Base-by-base conservation (phyloP, 2,329 filamentous ascomycete species). In the Cladophialophora exuberans region DNA sequence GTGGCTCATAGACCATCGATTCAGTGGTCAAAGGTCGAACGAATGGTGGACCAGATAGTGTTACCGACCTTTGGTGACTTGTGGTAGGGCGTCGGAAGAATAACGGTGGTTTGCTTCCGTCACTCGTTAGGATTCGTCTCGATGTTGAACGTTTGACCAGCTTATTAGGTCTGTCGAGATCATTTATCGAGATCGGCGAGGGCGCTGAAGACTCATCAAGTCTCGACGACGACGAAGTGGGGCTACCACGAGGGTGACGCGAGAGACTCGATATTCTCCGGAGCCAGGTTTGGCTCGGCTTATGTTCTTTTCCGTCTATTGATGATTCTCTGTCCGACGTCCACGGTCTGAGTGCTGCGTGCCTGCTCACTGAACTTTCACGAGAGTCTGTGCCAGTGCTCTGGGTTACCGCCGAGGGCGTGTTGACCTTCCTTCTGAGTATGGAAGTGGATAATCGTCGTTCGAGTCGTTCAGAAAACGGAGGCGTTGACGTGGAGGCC, bases 71-170 rank as follows among this genome's bases (percentile, higher is more conserved):
- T 66, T 86, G 82, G 67, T 86, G 81, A 67, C 83, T 86, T 10
- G 83, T 86, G 13, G 82, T 82, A 41, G 83, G 83, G 55, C 83
- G 76, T 53, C 79, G 78, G 52, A 85, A 73, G 20, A 75, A 74
- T 4, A 79, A 72, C n/a, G 78, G 69, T 53, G 73, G 39, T 23
- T 22, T 71, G 26, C 76, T 73, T 18, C 70, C 66, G 10, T 74
- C 67, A 56, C 74, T 69, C 50, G 68, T 70, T 45, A 78, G 67
- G 38, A 73, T 72, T 61, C 76, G 76, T 45, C 82, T 72, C 9
- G 83, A 85, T 17, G 78, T 75, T 4, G 81, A 76, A 36, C 83
- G 79, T 70, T 86, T 87, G 49, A 86, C 80, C 6, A 86, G 74
- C 69, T 83, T 85, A 70, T 86, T 86, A 20, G 79, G 80, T 20